Evolutionary conservation across 352 stramenopile species (phyloP), one percentile per base, ranked within the genome.

Genomic region (Peronospora farinosa): DNA sequence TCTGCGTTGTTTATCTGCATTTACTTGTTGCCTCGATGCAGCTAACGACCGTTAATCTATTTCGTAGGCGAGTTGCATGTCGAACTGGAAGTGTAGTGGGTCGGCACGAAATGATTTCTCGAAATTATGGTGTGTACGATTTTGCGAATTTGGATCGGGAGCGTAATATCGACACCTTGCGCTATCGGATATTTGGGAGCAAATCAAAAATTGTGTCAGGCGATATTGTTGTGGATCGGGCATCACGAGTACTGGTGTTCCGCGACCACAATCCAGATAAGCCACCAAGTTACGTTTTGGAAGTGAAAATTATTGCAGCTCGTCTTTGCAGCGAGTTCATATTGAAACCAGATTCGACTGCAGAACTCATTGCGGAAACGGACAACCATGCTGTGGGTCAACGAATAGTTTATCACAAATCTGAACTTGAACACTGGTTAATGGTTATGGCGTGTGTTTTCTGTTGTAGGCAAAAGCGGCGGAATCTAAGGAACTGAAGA

Each of bases 101-200:
- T 2, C 69, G 72, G 6, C 70, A 73, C 38, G 67, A 81, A 45
- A 60, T 73, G 10, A 68, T 77, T 1, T 84, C 74, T 23, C 70
- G 72, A 21, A 74, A 72, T 1, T 84, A 76, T 17, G 72, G 81
- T 9, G 61, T 94, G 23, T 94, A 90, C 49, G 83, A 94, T 53
- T 94, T 94, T 38, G 80, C 81, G 9, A 86, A 92, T 47, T 40
- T 94, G 39, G 83, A 94, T 47, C 58, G 77, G 25, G 78, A 94
- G 19, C 76, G 76, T 45, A 76, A 78, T 25, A 75, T 85, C 13
- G 77, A 87, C 15, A 77, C 77, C 1, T 56, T 92, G 13, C 81
- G 75, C 1, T 88, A 84, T 19, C 74, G 73, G 48, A 56, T 92
- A 19, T 81, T 86, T 35, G 80, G 78, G 11, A 86, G 84, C 40